Conservation (phyloP, 2,329 filamentous ascomycete species). For the Xylaria sp. region DNA sequence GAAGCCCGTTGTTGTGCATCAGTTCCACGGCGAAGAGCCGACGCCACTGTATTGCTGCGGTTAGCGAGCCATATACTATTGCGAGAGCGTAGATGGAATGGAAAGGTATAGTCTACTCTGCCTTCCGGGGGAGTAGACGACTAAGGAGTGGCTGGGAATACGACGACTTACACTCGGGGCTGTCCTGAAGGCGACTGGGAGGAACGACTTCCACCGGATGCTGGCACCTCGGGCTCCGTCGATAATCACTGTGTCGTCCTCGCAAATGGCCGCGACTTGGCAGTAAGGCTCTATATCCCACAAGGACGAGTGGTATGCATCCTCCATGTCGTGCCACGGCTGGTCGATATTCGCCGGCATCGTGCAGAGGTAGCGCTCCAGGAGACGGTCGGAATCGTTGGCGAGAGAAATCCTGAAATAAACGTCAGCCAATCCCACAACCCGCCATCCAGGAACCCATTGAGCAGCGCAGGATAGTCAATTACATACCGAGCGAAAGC, state of each 20-base stretch:
- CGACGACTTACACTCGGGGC: background rate
- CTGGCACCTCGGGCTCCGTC: background rate
- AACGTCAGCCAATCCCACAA: background rate
- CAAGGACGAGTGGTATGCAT: background rate
- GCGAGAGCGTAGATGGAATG: background rate
- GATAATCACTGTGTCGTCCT: background rate
- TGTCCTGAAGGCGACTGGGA: background rate
- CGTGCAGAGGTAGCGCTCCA: background rate
- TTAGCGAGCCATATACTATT: background rate
- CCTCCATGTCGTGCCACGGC: background rate
- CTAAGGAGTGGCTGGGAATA: background rate
- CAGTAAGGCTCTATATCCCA: background rate
- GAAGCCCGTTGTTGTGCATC: background rate
- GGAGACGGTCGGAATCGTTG: background rate
- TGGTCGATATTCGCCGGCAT: background rate
- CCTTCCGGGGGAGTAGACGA: background rate
- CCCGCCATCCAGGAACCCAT: background rate
- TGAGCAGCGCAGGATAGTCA: background rate
- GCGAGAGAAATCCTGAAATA: background rate
- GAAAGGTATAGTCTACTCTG: background rate
- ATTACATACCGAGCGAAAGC: background rate
- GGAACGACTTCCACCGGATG: background rate
- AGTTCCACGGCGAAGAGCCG: background rate
- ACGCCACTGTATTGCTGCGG: background rate
- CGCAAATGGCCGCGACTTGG: background rate